phyloP scores from a whole-genome alignment of 192 early-diverging fungal genomes.

The Podochytrium sp. region DNA sequence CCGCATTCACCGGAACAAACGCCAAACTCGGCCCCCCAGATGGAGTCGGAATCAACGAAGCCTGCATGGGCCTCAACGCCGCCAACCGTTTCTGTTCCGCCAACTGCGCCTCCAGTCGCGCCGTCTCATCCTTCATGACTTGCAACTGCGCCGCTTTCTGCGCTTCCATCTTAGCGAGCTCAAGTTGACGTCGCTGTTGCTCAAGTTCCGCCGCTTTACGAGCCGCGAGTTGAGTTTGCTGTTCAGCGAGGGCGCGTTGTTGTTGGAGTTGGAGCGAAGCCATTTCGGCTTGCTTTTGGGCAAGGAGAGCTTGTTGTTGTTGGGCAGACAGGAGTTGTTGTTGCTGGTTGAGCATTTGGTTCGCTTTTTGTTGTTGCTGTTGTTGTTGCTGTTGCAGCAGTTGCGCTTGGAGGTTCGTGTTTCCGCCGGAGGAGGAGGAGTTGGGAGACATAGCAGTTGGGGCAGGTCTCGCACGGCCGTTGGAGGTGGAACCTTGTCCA shows the following conservation, averaged over 20 bases:
- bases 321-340: conserved; percentile 25
- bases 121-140: conserved; percentile 30
- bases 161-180: conserved; percentile 16
- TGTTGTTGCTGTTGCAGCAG: not conserved
- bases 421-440: not conserved
- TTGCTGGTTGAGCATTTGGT: conserved; percentile 6
- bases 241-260: conserved; percentile 20
- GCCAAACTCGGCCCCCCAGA: not conserved
- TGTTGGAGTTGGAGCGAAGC: conserved; percentile 27
- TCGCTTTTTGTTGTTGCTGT: not conserved
- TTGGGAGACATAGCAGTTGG: not conserved
- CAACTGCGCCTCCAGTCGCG: conserved; percentile 31
- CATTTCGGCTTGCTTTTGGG: conserved; percentile 34
- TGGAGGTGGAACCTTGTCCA: not conserved
- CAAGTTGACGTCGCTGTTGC: conserved; percentile 18
- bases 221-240: conserved; percentile 21
- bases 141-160: conserved; percentile 23
- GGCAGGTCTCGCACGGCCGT: not conserved
- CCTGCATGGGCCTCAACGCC: conserved; percentile 34
- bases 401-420: not conserved
- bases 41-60: conserved; percentile 40
- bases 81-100: conserved; percentile 29
- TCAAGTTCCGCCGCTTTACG: conserved; percentile 25
- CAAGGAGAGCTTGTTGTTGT: conserved; percentile 33
- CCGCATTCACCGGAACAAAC: conserved; percentile 31